Base-by-base conservation (phyloP, 2,329 filamentous ascomycete species). In the Sphaerulina vaccinii region DNA sequence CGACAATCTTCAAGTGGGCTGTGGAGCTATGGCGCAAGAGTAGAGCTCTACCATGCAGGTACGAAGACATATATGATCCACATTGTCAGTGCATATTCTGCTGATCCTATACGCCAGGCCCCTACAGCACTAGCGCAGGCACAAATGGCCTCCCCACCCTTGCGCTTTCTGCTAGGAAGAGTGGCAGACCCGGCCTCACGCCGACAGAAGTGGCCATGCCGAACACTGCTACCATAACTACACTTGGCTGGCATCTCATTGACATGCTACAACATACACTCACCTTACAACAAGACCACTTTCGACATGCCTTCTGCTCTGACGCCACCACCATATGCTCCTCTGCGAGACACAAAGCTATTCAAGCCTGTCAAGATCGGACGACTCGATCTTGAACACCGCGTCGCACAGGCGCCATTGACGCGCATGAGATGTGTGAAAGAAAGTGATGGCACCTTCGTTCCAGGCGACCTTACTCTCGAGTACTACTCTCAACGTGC, bases 401-500 rank as follows among this genome's bases (percentile, higher is more conserved):
- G 68, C 19, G 59, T 73, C 10, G 67, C 55, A 8, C 66, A 72
- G 43, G 71, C 70, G 1, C 70, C 71, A 10, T 68, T 64, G 21
- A 73, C 70, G 22, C 71, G 72, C 24, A 71, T 73, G 68, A 66
- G 72, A 40, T 70, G 67, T 19, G 15, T 47, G 2, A 62, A 62
- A 36, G 59, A 62, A 23, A 42, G 44, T 6, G 62, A 65, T 43
- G 71, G 79, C 44, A 67, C 78, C 39, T 75, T 79, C 57, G 71
- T 75, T 2, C 75, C 76, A 10, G 49, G 54, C 7, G 58, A 18
- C 62, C 72, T 55, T 15, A 22, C 24, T 5, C 27, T 55, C 69
- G 74, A 81, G 47, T 79, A 82, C 67, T 83, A 82, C 63, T 64
- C 67, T n/a, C 79, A 83, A 60, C 73, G 80, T 27, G 77, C 73